These are phyloP conservation scores for Boletus coffeatus DNA, from an alignment of 1,284 basidiomycete genomes.

Conservation along the genomic window DNA sequence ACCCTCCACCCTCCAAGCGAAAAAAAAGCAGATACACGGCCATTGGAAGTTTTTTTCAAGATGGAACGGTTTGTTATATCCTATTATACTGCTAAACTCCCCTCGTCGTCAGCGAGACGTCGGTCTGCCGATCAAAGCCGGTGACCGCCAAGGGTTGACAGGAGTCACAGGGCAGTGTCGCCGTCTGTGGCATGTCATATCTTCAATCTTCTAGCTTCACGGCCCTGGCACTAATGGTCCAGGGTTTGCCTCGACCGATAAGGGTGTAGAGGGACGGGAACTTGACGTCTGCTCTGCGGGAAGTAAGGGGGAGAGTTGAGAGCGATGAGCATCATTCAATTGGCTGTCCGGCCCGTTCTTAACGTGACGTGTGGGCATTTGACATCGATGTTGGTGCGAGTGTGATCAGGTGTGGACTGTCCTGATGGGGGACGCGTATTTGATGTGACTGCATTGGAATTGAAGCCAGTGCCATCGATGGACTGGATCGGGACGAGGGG, in stretches of 20 bases:
- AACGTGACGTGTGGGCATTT: neutral
- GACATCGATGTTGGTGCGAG: neutral
- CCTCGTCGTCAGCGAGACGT: conserved; percentile 43
- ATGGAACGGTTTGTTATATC: conserved; percentile 25
- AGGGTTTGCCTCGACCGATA: conserved; percentile 39
- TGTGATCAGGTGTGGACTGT: neutral
- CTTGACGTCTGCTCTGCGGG: conserved; percentile 27
- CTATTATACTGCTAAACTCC: conserved; percentile 26
- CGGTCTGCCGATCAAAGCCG: conserved; percentile 43
- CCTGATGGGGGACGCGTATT: neutral
- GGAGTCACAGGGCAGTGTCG: conserved; percentile 27
- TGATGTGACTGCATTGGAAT: neutral
- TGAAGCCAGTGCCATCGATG: neutral
- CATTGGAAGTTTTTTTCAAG: conserved; percentile 33
- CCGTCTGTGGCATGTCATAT: conserved; percentile 42
- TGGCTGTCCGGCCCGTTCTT: neutral
- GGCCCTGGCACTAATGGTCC: conserved; percentile 34
- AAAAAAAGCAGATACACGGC: conserved; percentile 22
- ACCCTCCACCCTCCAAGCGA: neutral
- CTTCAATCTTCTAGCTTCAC: conserved; percentile 8
- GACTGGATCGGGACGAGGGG: neutral
- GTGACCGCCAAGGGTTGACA: conserved; percentile 31
- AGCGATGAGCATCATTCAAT: neutral
- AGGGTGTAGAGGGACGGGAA: conserved; percentile 41
- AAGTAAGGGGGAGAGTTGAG: neutral